Evolutionary conservation across 208 protist species (phyloP).

Genomic region (Sergeia podlipaevii): DNA sequence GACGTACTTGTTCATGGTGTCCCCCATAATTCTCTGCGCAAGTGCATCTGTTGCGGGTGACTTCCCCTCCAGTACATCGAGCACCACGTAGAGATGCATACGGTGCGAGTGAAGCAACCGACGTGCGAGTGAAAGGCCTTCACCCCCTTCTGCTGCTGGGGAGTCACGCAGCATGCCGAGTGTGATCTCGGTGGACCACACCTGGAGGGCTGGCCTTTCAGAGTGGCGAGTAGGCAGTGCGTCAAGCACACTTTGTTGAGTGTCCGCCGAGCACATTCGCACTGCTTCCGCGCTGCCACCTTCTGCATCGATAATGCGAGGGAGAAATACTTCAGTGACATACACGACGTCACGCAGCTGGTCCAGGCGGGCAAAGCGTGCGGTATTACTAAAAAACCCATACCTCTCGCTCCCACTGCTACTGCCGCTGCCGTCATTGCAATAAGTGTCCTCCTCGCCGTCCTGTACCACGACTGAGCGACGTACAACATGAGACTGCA

Average conservation of each 20-base stretch:
- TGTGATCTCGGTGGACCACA: conserved; percentile 19
- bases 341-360: conserved; percentile 24
- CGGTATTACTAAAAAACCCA: conserved; percentile 26
- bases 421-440: not conserved
- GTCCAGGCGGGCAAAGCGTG: conserved; percentile 40
- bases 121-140: conserved; percentile 8
- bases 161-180: not conserved
- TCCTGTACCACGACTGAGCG: not conserved
- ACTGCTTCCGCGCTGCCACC: not conserved
- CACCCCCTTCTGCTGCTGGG: not conserved
- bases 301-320: not conserved
- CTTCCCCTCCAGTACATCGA: conserved; percentile 8
- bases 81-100: conserved; percentile 25
- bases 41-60: conserved; percentile 5
- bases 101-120: conserved; percentile 17
- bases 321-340: conserved; percentile 57
- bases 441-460: conserved; percentile 4
- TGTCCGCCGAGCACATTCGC: not conserved
- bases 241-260: not conserved
- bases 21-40: conserved; percentile 10
- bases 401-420: not conserved
- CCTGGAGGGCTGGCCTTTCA: conserved; percentile 3
- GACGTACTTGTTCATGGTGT: not conserved
- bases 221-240: conserved; percentile 2
- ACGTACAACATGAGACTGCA: conserved; percentile 36